phyloP scores from a whole-genome alignment of 176 grass and related monocot genomes.

The Eleusine indica region DNA sequence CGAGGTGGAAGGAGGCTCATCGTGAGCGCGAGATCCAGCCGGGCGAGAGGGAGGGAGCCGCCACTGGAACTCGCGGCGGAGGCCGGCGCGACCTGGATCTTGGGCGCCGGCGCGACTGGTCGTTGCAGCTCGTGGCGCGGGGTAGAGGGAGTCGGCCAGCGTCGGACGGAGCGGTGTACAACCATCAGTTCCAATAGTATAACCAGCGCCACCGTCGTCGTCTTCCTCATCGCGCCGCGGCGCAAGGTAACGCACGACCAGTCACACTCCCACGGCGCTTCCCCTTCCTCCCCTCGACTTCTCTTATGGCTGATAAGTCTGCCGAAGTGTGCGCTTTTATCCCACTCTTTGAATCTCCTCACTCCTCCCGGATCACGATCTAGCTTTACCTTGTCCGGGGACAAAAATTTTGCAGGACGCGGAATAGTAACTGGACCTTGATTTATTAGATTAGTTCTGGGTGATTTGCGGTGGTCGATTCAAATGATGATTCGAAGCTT shows the following conservation, averaged over 20 bases:
- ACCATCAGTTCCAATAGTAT: no score
- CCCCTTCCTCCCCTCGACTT: background rate
- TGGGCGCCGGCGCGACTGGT: no score
- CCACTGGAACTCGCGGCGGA: no score
- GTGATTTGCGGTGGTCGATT: background rate
- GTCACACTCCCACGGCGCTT: background rate
- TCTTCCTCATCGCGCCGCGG: background rate
- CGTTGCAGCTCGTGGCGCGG: no score
- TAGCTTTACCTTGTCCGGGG: background rate
- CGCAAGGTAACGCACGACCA: background rate
- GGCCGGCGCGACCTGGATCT: no score
- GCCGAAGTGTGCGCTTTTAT: background rate
- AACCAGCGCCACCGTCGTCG: no score
- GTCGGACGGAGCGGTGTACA: no score
- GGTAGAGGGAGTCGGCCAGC: no score
- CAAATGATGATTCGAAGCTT: background rate
- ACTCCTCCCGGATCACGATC: background rate
- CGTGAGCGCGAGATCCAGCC: no score
- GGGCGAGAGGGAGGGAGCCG: no score
- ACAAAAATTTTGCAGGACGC: background rate
- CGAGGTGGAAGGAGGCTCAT: no score
- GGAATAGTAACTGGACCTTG: background rate
- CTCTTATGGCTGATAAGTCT: background rate
- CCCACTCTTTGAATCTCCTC: background rate
- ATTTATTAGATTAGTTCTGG: background rate